phyloP scores from a whole-genome alignment of 208 protist species.

The Trypanosomatidae sp. region DNA sequence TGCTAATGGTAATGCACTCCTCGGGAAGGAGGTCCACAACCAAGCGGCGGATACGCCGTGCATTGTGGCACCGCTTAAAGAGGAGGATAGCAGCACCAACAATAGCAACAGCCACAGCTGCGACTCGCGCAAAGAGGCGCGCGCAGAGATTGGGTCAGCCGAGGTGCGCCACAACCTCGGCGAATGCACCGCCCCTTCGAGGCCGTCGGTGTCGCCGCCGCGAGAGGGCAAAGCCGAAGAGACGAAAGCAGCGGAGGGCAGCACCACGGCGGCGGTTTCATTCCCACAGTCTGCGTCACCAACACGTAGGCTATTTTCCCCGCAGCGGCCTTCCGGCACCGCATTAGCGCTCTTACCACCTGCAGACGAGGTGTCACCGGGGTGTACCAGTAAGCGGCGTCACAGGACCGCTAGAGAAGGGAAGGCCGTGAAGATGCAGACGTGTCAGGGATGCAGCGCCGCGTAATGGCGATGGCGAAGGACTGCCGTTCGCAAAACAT shows the following conservation, averaged over 20 bases:
- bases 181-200: background rate
- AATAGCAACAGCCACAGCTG: background rate
- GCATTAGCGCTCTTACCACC: background rate
- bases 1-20: background rate
- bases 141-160: background rate
- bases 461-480: background rate
- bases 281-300: background rate
- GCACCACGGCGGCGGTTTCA: background rate
- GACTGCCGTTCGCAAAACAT: too few species aligned
- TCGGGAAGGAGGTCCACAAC: conserved; percentile 33
- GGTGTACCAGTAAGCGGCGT: background rate
- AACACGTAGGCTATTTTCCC: background rate
- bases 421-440: conserved; percentile 15
- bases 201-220: background rate
- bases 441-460: conserved; percentile 19
- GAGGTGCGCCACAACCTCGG: conserved; percentile 2
- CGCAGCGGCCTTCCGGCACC: background rate
- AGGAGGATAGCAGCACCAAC: conserved; percentile 5
- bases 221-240: background rate
- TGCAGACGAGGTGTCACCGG: background rate
- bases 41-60: conserved; percentile 30
- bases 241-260: background rate
- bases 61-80: conserved; percentile 33
- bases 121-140: conserved; percentile 1
- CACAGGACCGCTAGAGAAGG: background rate